phyloP scores from a whole-genome alignment of 2,329 filamentous ascomycete genomes.

The Epichloe sibirici region DNA sequence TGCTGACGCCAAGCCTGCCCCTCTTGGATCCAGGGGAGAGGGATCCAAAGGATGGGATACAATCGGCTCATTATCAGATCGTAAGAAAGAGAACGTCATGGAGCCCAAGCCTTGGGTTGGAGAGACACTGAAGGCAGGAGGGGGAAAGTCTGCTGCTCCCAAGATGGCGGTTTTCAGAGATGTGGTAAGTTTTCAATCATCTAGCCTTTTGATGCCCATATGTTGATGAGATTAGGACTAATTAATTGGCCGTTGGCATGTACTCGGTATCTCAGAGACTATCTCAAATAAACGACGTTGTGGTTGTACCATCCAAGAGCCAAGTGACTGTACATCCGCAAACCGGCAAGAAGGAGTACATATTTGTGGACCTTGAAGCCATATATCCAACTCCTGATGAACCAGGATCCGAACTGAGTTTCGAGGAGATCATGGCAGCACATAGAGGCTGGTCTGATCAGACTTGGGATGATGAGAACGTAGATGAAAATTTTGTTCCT shows the following conservation, averaged over 20 bases:
- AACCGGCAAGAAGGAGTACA: slow-evolving; percentile 72
- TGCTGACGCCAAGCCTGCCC: slow-evolving; percentile 46
- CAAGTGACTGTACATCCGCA: slow-evolving; percentile 74
- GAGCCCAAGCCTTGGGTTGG: slow-evolving; percentile 86
- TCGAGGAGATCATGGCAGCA: slow-evolving; percentile 80
- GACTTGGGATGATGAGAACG: slow-evolving; percentile 38
- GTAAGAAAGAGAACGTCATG: slow-evolving; percentile 86
- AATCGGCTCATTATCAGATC: slow-evolving; percentile 73
- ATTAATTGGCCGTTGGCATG: slow-evolving; percentile 45
- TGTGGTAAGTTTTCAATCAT: slow-evolving; percentile 50
- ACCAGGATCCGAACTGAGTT: slow-evolving; percentile 65
- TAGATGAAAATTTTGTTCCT: slow-evolving; percentile 22
- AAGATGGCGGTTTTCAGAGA: slow-evolving; percentile 96
- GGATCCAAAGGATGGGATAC: slow-evolving; percentile 74
- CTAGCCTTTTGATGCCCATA: slow-evolving; percentile 30
- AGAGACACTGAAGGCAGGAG: slow-evolving; percentile 78
- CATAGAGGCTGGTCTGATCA: slow-evolving; percentile 57
- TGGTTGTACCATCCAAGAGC: slow-evolving; percentile 57
- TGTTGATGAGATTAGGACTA: slow-evolving; percentile 97
- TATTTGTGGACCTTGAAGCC: slow-evolving; percentile 75
- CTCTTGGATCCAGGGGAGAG: slow-evolving; percentile 38
- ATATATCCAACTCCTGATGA: slow-evolving; percentile 71
- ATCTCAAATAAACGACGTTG: slow-evolving; percentile 50
- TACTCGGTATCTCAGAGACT: slow-evolving; percentile 40
- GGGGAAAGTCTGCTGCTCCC: slow-evolving; percentile 60